A percentile compares a stretch with the other conserved stretches of the same genome.
Conservation (phyloP, 345 rosid genomes). For the Xanthoceras sorbifolium region DNA sequence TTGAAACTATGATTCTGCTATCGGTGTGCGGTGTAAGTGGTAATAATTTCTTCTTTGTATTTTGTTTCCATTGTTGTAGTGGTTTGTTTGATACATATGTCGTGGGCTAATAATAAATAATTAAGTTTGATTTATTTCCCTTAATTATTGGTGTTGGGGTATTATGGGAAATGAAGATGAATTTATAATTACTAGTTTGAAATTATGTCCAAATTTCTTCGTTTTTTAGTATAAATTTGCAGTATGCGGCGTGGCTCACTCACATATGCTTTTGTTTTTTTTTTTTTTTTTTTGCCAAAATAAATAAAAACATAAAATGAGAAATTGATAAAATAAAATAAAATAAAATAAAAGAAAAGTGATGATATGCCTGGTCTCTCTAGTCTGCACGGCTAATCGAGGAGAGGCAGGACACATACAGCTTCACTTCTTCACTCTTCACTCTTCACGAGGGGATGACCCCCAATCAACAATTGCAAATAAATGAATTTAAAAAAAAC, state of each 20-base stretch:
- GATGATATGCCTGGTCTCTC: too few species aligned
- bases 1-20: not conserved
- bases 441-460: too few species aligned
- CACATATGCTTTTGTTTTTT: too few species aligned
- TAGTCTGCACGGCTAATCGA: too few species aligned
- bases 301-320: too few species aligned
- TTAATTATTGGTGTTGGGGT: not conserved
- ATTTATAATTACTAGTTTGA: not conserved
- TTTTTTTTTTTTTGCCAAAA: too few species aligned
- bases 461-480: too few species aligned
- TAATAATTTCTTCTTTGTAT: not conserved
- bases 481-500: too few species aligned
- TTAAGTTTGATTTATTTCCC: slow-evolving; percentile 5
- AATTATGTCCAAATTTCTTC: not conserved
- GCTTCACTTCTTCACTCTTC: too few species aligned
- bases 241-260: not conserved
- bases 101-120: not conserved
- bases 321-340: too few species aligned
- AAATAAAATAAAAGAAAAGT: too few species aligned
- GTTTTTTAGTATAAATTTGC: not conserved
- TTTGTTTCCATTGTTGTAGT: not conserved
- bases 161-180: not conserved
- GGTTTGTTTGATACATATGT: not conserved
- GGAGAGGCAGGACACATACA: too few species aligned
- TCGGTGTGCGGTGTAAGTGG: not conserved